These are phyloP conservation scores for Lactuca saligna DNA, from an alignment of 129 eudicot species.

Conservation along the genomic window DNA sequence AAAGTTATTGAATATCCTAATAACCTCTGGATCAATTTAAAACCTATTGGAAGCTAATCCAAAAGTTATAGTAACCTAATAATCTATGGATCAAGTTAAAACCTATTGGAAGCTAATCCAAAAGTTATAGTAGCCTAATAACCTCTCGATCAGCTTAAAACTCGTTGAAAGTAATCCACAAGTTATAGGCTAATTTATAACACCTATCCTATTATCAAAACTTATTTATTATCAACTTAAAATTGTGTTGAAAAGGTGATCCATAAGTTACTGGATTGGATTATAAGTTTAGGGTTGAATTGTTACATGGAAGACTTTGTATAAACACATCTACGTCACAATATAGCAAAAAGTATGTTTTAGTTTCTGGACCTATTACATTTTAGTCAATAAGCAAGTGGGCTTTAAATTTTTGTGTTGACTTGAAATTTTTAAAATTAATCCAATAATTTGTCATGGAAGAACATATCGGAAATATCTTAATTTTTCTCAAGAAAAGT, in stretches of 20 bases:
- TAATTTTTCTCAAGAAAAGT: conserved; percentile 3
- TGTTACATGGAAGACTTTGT: neutral
- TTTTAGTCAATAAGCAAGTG: conserved; percentile 19
- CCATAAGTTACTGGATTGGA: neutral
- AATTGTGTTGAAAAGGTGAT: too few species aligned
- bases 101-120: too few species aligned
- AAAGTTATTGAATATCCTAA: too few species aligned
- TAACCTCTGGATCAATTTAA: too few species aligned
- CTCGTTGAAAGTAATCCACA: too few species aligned
- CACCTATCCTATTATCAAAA: too few species aligned
- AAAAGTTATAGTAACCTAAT: too few species aligned
- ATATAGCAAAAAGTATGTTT: conserved; percentile 4
- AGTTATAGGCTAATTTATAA: neutral
- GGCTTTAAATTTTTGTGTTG: conserved; percentile 5
- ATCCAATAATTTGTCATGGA: conserved; percentile 1
- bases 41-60: too few species aligned
- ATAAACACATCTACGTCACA: neutral
- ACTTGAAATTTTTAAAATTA: conserved; percentile 11
- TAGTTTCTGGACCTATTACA: neutral
- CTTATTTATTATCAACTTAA: neutral
- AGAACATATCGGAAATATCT: neutral
- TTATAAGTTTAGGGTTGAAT: neutral
- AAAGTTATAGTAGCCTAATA: too few species aligned
- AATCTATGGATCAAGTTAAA: too few species aligned
- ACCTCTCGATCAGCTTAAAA: too few species aligned